These are phyloP conservation scores for Xylariaceae sp. DNA, from an alignment of 2,329 filamentous ascomycete species.

Conservation along the genomic window DNA sequence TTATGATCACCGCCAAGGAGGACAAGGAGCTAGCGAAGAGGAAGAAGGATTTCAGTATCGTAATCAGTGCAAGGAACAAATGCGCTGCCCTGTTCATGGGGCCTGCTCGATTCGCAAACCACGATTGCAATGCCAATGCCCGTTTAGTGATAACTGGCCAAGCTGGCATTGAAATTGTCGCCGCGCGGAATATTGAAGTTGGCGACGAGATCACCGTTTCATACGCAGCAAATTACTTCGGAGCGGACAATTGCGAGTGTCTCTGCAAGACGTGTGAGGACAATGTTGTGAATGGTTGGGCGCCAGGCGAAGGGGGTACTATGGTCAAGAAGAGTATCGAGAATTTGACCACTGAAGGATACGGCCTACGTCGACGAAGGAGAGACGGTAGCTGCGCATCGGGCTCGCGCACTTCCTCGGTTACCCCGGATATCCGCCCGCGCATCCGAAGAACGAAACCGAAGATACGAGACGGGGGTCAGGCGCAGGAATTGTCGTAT, in stretches of 20 bases:
- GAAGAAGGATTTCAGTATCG: conserved; percentile 94
- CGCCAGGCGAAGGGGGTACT: conserved; percentile 46
- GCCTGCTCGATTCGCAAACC: conserved; percentile 92
- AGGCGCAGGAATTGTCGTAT: conserved; percentile 35
- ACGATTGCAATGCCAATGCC: conserved; percentile 93
- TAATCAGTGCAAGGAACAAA: conserved; percentile 89
- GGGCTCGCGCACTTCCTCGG: conserved; percentile 54
- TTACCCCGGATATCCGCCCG: conserved; percentile 53
- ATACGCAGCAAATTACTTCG: conserved; percentile 95
- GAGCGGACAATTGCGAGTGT: conserved; percentile 90
- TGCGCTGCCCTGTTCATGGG: conserved; percentile 89
- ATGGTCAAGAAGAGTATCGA: conserved; percentile 52
- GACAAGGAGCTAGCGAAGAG: conserved; percentile 74
- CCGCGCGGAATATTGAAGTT: conserved; percentile 72
- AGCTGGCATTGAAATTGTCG: conserved; percentile 86
- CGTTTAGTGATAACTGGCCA: conserved; percentile 77
- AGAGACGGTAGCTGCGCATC: conserved; percentile 48
- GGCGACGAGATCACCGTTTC: conserved; percentile 96
- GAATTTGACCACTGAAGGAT: conserved; percentile 45
- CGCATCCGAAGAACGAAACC: conserved; percentile 42
- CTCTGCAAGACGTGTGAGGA: conserved; percentile 84
- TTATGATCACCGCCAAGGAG: conserved; percentile 87
- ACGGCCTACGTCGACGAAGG: conserved; percentile 53
- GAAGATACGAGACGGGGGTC: conserved; percentile 34
- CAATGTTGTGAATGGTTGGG: conserved; percentile 76